Conservation (phyloP, 306 rosid genomes). For the Prinsepia uniflora region DNA sequence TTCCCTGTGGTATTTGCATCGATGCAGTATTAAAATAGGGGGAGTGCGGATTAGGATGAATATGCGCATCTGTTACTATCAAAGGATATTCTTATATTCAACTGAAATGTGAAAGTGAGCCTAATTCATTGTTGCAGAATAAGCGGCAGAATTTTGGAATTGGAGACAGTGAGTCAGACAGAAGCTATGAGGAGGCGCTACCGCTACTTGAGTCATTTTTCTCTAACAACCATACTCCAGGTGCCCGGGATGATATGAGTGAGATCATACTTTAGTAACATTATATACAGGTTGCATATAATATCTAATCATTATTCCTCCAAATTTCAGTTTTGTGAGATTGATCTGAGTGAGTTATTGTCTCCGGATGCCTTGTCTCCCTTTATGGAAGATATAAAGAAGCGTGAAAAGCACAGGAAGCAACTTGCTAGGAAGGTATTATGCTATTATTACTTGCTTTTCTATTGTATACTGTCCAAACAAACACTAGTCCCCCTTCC, state of each 20-base stretch:
- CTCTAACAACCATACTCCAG: constrained; percentile 82
- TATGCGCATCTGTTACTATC: background rate
- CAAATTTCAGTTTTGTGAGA: constrained; percentile 79
- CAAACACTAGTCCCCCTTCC: background rate
- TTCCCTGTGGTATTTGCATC: background rate
- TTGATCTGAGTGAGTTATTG: constrained; percentile 68
- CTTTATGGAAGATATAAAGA: constrained; percentile 83
- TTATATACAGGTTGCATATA: constrained; percentile 12
- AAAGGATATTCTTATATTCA: background rate
- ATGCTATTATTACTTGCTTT: background rate
- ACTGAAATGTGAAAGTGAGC: background rate
- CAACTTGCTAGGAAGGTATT: constrained; percentile 77
- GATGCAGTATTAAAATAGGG: background rate
- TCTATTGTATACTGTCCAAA: background rate
- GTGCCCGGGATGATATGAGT: constrained; percentile 27
- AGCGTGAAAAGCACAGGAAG: constrained; percentile 79
- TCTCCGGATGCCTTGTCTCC: constrained; percentile 70
- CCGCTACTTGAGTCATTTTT: constrained; percentile 83
- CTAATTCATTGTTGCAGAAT: constrained; percentile 47
- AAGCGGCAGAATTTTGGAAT: constrained; percentile 73
- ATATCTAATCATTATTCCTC: constrained; percentile 23
- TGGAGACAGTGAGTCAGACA: constrained; percentile 78
- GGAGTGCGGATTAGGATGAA: background rate
- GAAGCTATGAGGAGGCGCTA: constrained; percentile 89
- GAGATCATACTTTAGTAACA: background rate